phyloP scores from a whole-genome alignment of 148 eudicot species.

The Rhododendron ferrugineum region DNA sequence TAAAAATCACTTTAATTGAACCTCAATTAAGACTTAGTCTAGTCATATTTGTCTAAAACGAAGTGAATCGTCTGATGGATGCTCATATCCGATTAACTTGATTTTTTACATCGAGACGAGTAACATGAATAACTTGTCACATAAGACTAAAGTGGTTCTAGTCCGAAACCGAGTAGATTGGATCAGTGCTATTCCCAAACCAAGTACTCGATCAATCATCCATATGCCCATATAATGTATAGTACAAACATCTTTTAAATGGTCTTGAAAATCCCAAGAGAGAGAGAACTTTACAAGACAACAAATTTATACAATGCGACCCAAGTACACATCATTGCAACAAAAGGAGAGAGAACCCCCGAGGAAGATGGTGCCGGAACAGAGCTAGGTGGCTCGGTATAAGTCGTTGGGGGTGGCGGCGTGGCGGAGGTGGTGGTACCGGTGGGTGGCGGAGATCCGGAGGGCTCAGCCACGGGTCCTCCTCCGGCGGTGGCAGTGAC shows the following conservation, averaged over 20 bases:
- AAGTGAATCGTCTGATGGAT: too few relatives aligned
- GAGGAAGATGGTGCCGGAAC: slow-evolving; percentile 26
- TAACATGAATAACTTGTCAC: too few relatives aligned
- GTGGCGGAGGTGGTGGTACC: background rate
- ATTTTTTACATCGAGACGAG: too few relatives aligned
- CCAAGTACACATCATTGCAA: slow-evolving; percentile 8
- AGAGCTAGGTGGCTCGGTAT: slow-evolving; percentile 9
- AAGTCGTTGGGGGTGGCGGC: background rate
- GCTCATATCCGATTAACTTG: too few relatives aligned
- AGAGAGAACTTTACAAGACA: slow-evolving; percentile 8
- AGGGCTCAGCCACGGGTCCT: slow-evolving; percentile 11
- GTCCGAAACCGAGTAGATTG: too few relatives aligned
- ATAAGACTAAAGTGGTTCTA: too few relatives aligned
- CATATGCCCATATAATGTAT: too few relatives aligned
- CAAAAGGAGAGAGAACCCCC: slow-evolving; percentile 16
- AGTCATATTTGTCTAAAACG: too few relatives aligned
- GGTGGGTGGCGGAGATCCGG: slow-evolving; percentile 16
- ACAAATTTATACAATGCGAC: slow-evolving; percentile 8
- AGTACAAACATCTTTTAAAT: background rate
- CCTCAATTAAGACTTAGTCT: too few relatives aligned
- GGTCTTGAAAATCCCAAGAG: background rate
- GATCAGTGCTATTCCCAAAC: too few relatives aligned
- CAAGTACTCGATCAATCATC: too few relatives aligned
- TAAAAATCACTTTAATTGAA: too few relatives aligned
- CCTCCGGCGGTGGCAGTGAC: slow-evolving; percentile 32